Base-by-base conservation (phyloP, 176 grass and related monocot genomes). In the Coix lacrymajobi region DNA sequence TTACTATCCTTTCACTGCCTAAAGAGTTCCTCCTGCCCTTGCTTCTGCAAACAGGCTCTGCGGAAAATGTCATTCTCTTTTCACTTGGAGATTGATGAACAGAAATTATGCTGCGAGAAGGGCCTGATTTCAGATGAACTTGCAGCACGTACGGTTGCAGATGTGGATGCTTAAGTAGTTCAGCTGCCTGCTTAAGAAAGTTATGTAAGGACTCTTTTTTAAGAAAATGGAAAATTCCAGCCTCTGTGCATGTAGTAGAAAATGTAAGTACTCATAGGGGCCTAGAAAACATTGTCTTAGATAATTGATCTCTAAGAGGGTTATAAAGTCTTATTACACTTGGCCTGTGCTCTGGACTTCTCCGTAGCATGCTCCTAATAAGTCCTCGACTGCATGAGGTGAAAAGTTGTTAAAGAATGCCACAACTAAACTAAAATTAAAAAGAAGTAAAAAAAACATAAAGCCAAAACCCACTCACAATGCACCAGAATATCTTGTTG, bases 341-440 rank as follows among this genome's bases (percentile, higher is more conserved):
- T 92, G 94, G 94, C 28, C 89, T 90, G 69, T 92, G 94, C 74
- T 97, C 91, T 68, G 92, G 92, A 85, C 85, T 90, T 85, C 83
- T 97, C 10, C 92, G 79, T 19, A 97, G 75, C 94, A 97, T 92
- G 73, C 92, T 97, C 85, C 89, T 92, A 62, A 94, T 81, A 13
- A 97, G 91, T 70, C 94, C 91, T 73, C 94, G 78, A 83, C 92
- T 97, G 85, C 60, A 88, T 26, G 51, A 86, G 32, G 4, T 16
- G 79, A 86, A 6, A 16, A 90, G 81, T 40, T 71, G 34, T 66
- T 79, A 46, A 65, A 41, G 54, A 25, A 82, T 43, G 31, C 17
- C 16, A 28, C n/a, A 71, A 60, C 22, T 41, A 85, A 73, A 30
- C 39, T 26, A 22, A 22, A 58, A 40, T 4, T 4, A 19, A 69